Base-by-base conservation (phyloP, 495 filamentous ascomycete species). In the Oleoguttula mirabilis region DNA sequence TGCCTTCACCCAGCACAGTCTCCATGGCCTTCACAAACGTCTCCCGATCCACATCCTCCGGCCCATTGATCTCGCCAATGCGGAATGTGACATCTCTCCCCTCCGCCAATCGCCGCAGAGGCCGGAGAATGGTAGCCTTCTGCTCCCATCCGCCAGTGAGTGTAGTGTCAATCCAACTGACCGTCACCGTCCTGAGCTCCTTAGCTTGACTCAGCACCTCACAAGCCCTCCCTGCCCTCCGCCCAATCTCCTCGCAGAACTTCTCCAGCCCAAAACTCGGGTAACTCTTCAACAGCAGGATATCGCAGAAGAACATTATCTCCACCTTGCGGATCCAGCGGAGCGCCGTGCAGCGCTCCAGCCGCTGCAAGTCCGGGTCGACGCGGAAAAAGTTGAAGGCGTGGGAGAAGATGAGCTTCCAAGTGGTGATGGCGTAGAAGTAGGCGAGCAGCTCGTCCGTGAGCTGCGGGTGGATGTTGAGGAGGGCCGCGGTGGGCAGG, bases 361-460 rank as follows among this genome's bases (percentile, higher is more conserved):
- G 32, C 5, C 36, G 25, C 7, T 25, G 12, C n/a, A 54, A 34
- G 24, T 50, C 14, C 8, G 51, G 51, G 36, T 54, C 51, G 21
- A 47, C 25, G 21, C 51, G 51, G 31, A 50, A 54, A 39, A 54
- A 54, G 21, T 54, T 54, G 42, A 54, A 54, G 32, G 51, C 43
- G 32, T 54, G 51, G 36, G 32, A 39, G 38, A 54, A 47, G 37
- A 54, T 47, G 17, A 54, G 47, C 24, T 50, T 54, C 37, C 43
- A 50, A 27, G 40, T 54, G 7, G 42, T 36, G 34, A 43, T 31
- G 24, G 38, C 11, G 39, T 50, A 54, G 40, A 39, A 54, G 39
- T 50, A 36, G 22, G 31, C 39, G 24, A 50, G 38, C 30, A 54
- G 2, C 21, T 54, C 51, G 12, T 41, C 22, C 12, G 51, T 51